These are phyloP conservation scores for Epichloe bromicola DNA, from an alignment of 2,329 filamentous ascomycete genomes.

Conservation along the genomic window DNA sequence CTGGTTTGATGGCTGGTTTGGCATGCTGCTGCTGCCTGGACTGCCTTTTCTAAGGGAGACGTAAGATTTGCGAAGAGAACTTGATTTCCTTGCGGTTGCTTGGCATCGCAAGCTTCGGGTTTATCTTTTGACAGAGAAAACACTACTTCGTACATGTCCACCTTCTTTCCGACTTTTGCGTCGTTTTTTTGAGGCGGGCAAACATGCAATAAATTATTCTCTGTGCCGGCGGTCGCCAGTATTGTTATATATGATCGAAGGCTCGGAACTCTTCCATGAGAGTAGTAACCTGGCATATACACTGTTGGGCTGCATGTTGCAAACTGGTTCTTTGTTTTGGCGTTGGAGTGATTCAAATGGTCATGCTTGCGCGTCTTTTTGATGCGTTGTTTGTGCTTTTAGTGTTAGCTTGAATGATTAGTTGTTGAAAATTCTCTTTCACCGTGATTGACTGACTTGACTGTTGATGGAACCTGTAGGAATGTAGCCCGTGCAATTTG, in stretches of 20 bases:
- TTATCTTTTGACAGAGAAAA: not conserved
- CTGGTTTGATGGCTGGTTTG: constrained; percentile 34
- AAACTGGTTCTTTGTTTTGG: not conserved
- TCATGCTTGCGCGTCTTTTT: not conserved
- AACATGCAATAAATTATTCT: not conserved
- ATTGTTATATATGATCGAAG: not conserved
- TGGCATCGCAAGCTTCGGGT: not conserved
- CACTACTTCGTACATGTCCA: not conserved
- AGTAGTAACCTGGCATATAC: too few relatives aligned
- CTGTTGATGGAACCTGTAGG: not conserved
- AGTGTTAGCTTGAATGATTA: not conserved
- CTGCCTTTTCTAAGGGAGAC: constrained; percentile 31
- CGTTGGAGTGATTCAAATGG: not conserved
- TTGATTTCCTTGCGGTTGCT: not conserved
- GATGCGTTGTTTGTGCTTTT: not conserved
- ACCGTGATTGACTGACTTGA: not conserved
- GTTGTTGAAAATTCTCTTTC: not conserved
- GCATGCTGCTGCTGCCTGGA: constrained; percentile 49
- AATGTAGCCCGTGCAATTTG: not conserved
- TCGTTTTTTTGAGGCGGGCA: not conserved
- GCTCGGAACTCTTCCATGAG: not conserved
- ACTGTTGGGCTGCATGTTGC: not conserved
- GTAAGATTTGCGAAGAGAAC: not conserved
- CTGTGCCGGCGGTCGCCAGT: not conserved
- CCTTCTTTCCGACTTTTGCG: not conserved